phyloP scores from a whole-genome alignment of 75 land plant genomes.

The Selaginella moellendorffii region DNA sequence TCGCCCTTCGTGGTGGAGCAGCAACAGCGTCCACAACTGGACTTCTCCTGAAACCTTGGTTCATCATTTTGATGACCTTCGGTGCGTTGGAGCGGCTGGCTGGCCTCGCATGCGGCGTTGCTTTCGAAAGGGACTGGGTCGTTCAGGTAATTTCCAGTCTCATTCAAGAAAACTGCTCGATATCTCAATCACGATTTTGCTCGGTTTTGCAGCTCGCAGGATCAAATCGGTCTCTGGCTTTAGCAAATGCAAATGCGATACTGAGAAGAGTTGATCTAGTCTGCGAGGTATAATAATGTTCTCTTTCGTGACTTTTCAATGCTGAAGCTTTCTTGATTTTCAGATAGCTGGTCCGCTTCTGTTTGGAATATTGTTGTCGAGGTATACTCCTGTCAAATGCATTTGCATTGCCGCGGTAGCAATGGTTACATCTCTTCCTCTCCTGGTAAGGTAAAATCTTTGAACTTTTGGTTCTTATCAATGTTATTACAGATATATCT shows the following conservation, averaged over 20 bases:
- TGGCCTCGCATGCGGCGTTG: conserved; percentile 81
- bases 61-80: conserved; percentile 55
- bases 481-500: conserved; percentile 34
- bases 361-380: conserved; percentile 74
- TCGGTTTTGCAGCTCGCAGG: conserved; percentile 60
- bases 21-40: conserved; percentile 20
- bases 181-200: neutral
- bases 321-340: neutral
- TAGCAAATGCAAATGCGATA: conserved; percentile 88
- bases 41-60: conserved; percentile 80
- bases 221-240: conserved; percentile 69
- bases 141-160: conserved; percentile 45
- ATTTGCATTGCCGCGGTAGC: conserved; percentile 63
- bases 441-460: conserved; percentile 40
- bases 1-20: conserved; percentile 33
- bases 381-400: conserved; percentile 58
- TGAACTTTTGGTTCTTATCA: neutral
- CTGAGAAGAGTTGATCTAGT: conserved; percentile 75
- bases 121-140: conserved; percentile 96
- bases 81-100: conserved; percentile 69
- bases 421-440: conserved; percentile 60
- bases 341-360: conserved; percentile 85
- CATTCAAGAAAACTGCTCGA: neutral
- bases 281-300: conserved; percentile 58
- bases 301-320: neutral